Base-by-base conservation (phyloP, 176 grass and related monocot genomes). In the Oryza punctata region DNA sequence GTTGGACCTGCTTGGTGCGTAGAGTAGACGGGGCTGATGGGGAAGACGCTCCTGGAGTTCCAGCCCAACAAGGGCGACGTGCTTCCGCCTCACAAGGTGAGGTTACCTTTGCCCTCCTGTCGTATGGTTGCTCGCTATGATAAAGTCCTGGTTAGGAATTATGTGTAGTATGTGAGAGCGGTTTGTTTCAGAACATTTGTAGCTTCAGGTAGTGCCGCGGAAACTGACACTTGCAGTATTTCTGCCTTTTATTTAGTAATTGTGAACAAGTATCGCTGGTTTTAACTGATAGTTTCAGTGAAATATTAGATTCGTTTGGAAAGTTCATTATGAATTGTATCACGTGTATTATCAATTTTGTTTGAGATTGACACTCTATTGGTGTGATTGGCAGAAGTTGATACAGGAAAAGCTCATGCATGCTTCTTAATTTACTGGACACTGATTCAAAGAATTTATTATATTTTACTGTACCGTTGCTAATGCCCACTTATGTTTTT, bases 11-110 rank as follows among this genome's bases (percentile, higher is more conserved):
- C 16, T 41, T 91, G 50, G 37, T 73, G 73, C 46, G 77, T 84
- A 91, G 73, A 79, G 63, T 90, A 98, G 96, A 91, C 91, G 37
- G 91, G 96, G 63, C 77, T 98, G 76, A 98, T 98, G 96, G 96
- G 93, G 28, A 98, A 95, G 87, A 77, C 85, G 32, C 93, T 98
- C 44, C 89, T 98, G 12, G 93, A 98, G 74, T 95, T 98, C 83
- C 92, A 98, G 77, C 86, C 92, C 30, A 98, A 95, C 80, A 98
- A 91, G 81, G 91, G 93, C 2, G 93, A 95, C 35, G 76, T 98
- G 84, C 96, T 98, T 44, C 96, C 91, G 8, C 75, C 85, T 1
- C 96, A 98, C 82, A 98, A 91, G 91, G 88, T 86, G 90, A 93
- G 91, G 32, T 33, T 33, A 33, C 32, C 32, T 33, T 5, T 33